Percentiles rank a stretch among this genome's conserved stretches.
Conservation (phyloP, 768 basidiomycete genomes). For the Megacollybia marginata region DNA sequence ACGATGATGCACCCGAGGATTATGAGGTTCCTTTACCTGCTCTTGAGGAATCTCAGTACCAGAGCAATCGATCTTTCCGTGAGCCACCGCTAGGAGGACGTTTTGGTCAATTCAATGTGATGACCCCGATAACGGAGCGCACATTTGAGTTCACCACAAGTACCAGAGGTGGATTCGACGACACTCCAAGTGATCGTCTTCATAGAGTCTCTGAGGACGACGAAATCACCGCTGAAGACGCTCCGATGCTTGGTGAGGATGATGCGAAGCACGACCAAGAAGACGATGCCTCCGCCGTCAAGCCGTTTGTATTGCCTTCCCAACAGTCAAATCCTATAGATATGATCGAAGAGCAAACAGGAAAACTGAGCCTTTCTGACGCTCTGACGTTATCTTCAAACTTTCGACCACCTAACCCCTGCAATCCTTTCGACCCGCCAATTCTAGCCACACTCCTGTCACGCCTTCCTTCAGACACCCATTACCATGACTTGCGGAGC, state of each 20-base stretch:
- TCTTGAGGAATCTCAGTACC: constrained; percentile 11
- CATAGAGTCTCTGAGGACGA: constrained; percentile 12
- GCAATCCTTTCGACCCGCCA: constrained; percentile 72
- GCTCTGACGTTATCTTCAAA: constrained; percentile 52
- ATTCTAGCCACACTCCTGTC: constrained; percentile 61
- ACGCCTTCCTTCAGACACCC: constrained; percentile 49
- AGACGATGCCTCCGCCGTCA: constrained; percentile 14
- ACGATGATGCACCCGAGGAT: constrained; percentile 23
- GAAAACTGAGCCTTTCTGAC: constrained; percentile 58
- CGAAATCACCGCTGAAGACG: constrained; percentile 14
- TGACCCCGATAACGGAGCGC: constrained; percentile 97
- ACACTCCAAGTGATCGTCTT: constrained; percentile 31
- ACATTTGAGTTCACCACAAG: constrained; percentile 80
- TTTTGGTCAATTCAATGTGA: constrained; percentile 79
- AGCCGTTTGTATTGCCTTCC: constrained; percentile 21
- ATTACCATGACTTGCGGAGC: constrained; percentile 52
- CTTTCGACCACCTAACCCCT: constrained; percentile 79
- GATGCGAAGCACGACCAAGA: constrained; percentile 25
- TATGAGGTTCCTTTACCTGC: constrained; percentile 21
- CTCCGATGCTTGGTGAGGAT: constrained; percentile 25
- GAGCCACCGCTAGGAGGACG: constrained; percentile 62
- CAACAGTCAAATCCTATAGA: constrained; percentile 16
- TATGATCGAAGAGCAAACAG: constrained; percentile 50
- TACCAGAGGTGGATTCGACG: constrained; percentile 32
- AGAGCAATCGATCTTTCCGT: constrained; percentile 32